These are phyloP conservation scores for Podaxis sp. DNA, from an alignment of 768 basidiomycete genomes.

Conservation along the genomic window DNA sequence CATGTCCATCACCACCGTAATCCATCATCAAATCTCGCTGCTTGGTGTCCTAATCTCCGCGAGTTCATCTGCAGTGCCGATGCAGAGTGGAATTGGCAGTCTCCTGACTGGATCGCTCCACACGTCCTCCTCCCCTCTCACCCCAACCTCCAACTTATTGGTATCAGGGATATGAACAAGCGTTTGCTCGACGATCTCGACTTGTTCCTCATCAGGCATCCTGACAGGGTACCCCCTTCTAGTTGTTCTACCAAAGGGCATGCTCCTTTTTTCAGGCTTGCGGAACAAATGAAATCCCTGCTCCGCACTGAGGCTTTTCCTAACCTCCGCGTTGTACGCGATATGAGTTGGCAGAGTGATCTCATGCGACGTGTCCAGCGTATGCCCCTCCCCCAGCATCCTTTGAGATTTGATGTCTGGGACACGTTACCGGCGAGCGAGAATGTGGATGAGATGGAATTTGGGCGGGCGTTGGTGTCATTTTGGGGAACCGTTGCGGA, in stretches of 20 bases:
- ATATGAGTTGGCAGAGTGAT: slow-evolving; percentile 63
- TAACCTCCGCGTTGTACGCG: slow-evolving; percentile 55
- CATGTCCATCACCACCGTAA: slow-evolving; percentile 32
- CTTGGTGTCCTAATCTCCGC: slow-evolving; percentile 67
- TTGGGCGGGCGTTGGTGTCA: slow-evolving; percentile 12
- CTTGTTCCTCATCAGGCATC: slow-evolving; percentile 24
- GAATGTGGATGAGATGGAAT: slow-evolving; percentile 4
- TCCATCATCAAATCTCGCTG: slow-evolving; percentile 39
- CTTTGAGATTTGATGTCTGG: background rate
- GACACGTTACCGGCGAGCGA: slow-evolving; percentile 4
- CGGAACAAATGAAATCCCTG: slow-evolving; percentile 63
- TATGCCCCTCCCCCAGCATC: slow-evolving; percentile 9
- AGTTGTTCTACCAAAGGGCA: slow-evolving; percentile 14
- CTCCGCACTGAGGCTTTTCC: slow-evolving; percentile 63
- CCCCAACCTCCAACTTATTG: slow-evolving; percentile 61
- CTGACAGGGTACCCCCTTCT: background rate
- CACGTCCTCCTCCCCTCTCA: slow-evolving; percentile 70
- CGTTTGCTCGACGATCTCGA: slow-evolving; percentile 50
- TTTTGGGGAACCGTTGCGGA: slow-evolving; percentile 53
- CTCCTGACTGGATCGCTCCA: slow-evolving; percentile 79
- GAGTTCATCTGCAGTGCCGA: slow-evolving; percentile 77
- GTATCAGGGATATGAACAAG: slow-evolving; percentile 69
- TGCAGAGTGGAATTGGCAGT: slow-evolving; percentile 80
- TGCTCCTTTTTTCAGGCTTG: slow-evolving; percentile 61
- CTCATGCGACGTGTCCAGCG: slow-evolving; percentile 42